These are phyloP conservation scores for Epichloe uncinata DNA, from an alignment of 2,329 filamentous ascomycete genomes.

Conservation along the genomic window DNA sequence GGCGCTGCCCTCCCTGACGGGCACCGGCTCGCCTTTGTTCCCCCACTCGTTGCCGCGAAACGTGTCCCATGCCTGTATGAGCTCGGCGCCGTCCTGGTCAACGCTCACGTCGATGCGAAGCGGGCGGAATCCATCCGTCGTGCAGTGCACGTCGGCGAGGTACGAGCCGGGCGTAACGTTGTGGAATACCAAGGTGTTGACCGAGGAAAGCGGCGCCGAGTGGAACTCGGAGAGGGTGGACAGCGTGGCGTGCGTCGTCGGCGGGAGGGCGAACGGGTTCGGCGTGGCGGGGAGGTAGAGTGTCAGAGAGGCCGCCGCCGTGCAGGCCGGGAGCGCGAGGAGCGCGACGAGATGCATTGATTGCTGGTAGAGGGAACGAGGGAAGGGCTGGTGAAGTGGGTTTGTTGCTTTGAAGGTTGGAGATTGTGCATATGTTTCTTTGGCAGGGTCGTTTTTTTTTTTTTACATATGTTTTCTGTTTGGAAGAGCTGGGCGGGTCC, in stretches of 20 bases:
- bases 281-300: constrained; percentile 34
- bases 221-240: constrained; percentile 24
- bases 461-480: too few species aligned
- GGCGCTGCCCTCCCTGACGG: constrained; percentile 23
- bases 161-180: constrained; percentile 64
- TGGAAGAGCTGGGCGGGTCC: too few species aligned
- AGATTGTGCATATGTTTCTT: background rate
- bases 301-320: constrained; percentile 21
- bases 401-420: background rate
- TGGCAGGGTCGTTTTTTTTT: too few species aligned
- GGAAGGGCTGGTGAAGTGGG: background rate
- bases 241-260: constrained; percentile 53
- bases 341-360: constrained; percentile 25
- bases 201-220: constrained; percentile 49
- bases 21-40: constrained; percentile 58
- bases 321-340: constrained; percentile 11
- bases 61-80: constrained; percentile 62
- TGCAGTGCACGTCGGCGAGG: constrained; percentile 66
- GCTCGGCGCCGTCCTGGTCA: constrained; percentile 20
- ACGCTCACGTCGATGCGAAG: constrained; percentile 60
- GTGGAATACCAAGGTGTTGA: constrained; percentile 62
- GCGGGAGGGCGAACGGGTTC: constrained; percentile 42
- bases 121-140: constrained; percentile 63
- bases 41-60: constrained; percentile 85
- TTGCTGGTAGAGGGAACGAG: background rate